Evolutionary conservation across 1,284 basidiomycete species (phyloP).

Genomic region (Lignosus rhinocerotis): DNA sequence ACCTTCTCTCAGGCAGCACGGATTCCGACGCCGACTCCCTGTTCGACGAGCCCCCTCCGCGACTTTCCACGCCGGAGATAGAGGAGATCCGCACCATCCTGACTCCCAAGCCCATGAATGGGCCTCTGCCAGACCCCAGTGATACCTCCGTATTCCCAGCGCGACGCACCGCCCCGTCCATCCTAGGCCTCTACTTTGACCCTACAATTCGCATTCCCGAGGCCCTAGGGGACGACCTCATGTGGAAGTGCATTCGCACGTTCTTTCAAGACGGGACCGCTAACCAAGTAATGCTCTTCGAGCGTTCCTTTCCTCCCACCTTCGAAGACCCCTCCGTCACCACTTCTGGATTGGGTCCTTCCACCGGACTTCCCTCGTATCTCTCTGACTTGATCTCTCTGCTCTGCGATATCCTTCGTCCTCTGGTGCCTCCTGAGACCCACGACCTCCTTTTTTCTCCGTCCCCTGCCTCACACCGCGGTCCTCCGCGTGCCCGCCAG

Average conservation of each 20-base stretch:
- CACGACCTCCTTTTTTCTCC: constrained; percentile 57
- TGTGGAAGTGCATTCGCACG: constrained; percentile 51
- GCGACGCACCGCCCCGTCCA: constrained; percentile 45
- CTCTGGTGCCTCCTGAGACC: constrained; percentile 46
- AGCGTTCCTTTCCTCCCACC: constrained; percentile 39
- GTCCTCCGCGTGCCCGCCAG: constrained; percentile 57
- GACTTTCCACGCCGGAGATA: constrained; percentile 2
- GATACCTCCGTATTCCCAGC: constrained; percentile 23
- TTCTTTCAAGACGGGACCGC: constrained; percentile 55
- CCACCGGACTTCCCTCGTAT: constrained; percentile 51
- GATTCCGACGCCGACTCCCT: constrained; percentile 40
- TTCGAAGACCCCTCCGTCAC: background rate
- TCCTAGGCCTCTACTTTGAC: constrained; percentile 65
- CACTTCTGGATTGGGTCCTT: background rate
- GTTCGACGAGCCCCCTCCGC: constrained; percentile 37
- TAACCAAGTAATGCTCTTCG: constrained; percentile 82
- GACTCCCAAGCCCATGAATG: background rate
- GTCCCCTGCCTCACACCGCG: constrained; percentile 18
- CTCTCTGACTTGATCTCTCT: constrained; percentile 53
- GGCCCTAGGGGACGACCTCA: constrained; percentile 50
- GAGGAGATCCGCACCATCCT: background rate
- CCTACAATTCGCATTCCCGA: constrained; percentile 51
- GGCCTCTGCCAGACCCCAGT: constrained; percentile 7
- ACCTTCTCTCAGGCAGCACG: constrained; percentile 10
- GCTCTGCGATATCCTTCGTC: constrained; percentile 49